Conservation (phyloP, 768 basidiomycete species). For the Rhodotorula graminis region DNA sequence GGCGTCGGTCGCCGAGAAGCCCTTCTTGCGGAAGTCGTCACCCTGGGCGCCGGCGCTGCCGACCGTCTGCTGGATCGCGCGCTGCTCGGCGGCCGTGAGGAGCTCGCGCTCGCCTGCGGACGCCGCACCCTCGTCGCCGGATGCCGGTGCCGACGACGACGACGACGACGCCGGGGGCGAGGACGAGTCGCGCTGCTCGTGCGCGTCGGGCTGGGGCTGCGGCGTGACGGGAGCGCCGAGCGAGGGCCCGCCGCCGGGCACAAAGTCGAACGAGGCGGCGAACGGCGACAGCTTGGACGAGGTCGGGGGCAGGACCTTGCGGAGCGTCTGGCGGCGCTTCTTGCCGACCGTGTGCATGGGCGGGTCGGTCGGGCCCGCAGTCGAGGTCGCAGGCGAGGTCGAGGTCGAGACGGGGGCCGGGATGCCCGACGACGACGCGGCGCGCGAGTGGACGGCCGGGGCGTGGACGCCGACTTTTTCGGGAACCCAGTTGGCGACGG, state of each 20-base stretch:
- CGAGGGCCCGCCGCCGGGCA: conserved; percentile 14
- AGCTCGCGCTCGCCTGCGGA: neutral
- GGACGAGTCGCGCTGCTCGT: too few relatives aligned
- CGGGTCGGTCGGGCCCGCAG: neutral
- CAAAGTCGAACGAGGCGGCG: conserved; percentile 31
- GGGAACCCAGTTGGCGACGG: neutral
- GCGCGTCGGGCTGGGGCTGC: too few relatives aligned
- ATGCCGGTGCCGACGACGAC: too few relatives aligned
- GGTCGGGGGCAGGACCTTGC: conserved; percentile 41
- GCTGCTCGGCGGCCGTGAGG: neutral
- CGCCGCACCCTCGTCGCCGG: too few relatives aligned
- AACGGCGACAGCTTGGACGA: conserved; percentile 16
- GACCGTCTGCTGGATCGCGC: neutral
- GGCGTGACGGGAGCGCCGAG: neutral
- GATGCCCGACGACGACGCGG: conserved; percentile 5
- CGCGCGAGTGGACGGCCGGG: conserved; percentile 4
- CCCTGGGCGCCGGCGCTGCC: conserved; percentile 16
- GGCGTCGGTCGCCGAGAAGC: neutral
- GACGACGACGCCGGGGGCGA: too few relatives aligned
- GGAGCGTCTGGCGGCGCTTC: conserved; percentile 37
- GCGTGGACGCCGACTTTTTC: conserved; percentile 40
- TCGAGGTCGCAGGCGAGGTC: too few relatives aligned
- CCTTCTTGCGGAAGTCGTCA: conserved; percentile 15
- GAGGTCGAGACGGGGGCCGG: neutral
- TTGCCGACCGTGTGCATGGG: conserved; percentile 25